Base-by-base conservation (phyloP, 148 eudicot species). In the Silene uniflora region DNA sequence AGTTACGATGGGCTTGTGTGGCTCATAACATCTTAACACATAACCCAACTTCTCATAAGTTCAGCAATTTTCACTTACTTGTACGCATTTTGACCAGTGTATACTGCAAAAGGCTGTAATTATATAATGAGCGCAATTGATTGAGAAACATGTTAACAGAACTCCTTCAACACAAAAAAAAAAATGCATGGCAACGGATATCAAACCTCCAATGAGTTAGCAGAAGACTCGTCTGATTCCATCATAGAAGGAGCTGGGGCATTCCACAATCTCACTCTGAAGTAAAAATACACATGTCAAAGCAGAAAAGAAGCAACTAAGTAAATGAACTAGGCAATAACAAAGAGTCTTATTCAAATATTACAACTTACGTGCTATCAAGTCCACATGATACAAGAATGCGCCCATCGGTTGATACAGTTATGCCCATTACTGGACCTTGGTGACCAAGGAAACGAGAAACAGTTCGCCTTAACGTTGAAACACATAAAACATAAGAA, bases 341-440 rank as follows among this genome's bases (percentile, higher is more conserved):
- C 27, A 24, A 59, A 17, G 56, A 18, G 11, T 24, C 3, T 1
- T 12, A 25, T 9, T 19, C 44, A 14, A 52, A 29, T 16, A 49
- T 18, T 16, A 74, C 29, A 61, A 75, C 97, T 87, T 84, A 95
- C 98, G 92, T 92, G 92, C 92, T 86, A 85, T 95, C 98, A 75
- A 83, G 88, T 79, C 98, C 98, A 81, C 98, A 95, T 73, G 98
- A 95, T 29, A 95, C 92, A 71, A 95, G 91, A 84, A 87, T 71
- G 13, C 88, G 81, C 17, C 98, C 98, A 81, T 95, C 96, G 63
- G 98, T 90, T 52, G 98, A 95, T 39, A 81, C 90, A 6, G 98
- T 75, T 46, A 95, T 73, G 71, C 98, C 98, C 62, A 80, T 82
- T 1, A 95, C 98, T 54, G 93, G 87, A 81, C 96, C 96, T 79